phyloP scores from a whole-genome alignment of 1,139 yeast species.

The Hyphopichia fennica region DNA sequence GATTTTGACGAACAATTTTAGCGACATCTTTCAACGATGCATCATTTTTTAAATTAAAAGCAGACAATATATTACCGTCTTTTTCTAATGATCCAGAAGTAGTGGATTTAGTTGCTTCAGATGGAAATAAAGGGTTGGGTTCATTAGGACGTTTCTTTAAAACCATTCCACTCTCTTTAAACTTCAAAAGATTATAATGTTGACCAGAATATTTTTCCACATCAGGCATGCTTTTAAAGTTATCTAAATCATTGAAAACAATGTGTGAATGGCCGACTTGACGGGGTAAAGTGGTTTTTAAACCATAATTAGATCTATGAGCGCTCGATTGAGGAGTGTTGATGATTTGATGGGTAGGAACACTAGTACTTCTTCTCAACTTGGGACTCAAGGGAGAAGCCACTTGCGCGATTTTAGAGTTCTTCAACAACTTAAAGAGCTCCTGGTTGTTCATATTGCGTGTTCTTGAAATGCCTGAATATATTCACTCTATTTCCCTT shows the following conservation, averaged over 20 bases:
- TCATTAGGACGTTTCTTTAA: constrained; percentile 31
- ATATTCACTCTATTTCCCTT: neutral
- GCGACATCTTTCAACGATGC: constrained; percentile 28
- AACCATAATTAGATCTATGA: constrained; percentile 43
- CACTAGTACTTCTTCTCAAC: constrained; percentile 21
- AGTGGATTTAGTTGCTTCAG: constrained; percentile 20
- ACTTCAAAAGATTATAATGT: constrained; percentile 39
- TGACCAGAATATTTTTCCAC: constrained; percentile 46
- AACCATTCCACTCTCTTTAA: constrained; percentile 43
- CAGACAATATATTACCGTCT: constrained; percentile 28
- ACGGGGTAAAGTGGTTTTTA: constrained; percentile 45
- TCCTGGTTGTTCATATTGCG: constrained; percentile 20
- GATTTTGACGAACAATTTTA: constrained; percentile 30
- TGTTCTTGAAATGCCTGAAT: neutral
- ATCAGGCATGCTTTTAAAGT: constrained; percentile 46
- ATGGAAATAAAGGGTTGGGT: constrained; percentile 35
- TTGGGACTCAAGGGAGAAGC: constrained; percentile 40
- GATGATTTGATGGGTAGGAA: constrained; percentile 48
- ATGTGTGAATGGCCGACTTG: constrained; percentile 45
- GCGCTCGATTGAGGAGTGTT: constrained; percentile 47
- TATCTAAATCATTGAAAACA: constrained; percentile 46
- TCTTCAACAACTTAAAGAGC: constrained; percentile 38
- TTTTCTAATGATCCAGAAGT: constrained; percentile 12
- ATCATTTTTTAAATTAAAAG: constrained; percentile 30
- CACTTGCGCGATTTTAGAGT: constrained; percentile 48